Evolutionary conservation across 176 grass and related monocot genomes (phyloP).

Genomic region (Carex kokanica): DNA sequence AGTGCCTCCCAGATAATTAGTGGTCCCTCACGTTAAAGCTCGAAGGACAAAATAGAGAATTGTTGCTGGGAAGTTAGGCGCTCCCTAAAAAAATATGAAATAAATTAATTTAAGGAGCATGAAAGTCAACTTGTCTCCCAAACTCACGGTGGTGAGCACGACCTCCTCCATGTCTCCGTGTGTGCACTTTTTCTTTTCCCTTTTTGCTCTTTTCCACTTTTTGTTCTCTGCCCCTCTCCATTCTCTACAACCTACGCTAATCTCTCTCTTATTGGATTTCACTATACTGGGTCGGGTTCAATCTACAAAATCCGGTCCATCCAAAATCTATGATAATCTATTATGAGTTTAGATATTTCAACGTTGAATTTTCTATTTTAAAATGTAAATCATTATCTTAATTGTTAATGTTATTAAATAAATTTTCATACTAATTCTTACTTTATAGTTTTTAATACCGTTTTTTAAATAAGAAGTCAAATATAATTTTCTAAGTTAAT

Average conservation of each 20-base stretch:
- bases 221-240: background rate
- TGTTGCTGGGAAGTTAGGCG: too few species aligned
- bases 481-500: background rate
- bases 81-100: background rate
- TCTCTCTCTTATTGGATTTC: conserved; percentile 6
- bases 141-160: conserved; percentile 33
- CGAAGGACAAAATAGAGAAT: too few species aligned
- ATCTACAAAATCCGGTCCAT: background rate
- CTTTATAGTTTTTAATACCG: background rate
- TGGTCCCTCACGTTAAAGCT: too few species aligned
- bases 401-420: background rate
- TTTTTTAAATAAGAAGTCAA: background rate
- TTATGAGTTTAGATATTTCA: too few species aligned
- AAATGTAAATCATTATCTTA: background rate
- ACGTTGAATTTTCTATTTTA: background rate
- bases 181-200: conserved; percentile 22
- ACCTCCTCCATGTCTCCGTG: conserved; percentile 34
- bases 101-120: background rate
- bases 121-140: conserved; percentile 16
- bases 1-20: too few species aligned
- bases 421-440: background rate
- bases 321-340: too few species aligned
- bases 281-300: background rate
- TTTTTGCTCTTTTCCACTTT: conserved; percentile 28
- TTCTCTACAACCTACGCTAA: background rate